Evolutionary conservation across 1,284 basidiomycete genomes (phyloP).

Genomic region (Leccinum huronense): DNA sequence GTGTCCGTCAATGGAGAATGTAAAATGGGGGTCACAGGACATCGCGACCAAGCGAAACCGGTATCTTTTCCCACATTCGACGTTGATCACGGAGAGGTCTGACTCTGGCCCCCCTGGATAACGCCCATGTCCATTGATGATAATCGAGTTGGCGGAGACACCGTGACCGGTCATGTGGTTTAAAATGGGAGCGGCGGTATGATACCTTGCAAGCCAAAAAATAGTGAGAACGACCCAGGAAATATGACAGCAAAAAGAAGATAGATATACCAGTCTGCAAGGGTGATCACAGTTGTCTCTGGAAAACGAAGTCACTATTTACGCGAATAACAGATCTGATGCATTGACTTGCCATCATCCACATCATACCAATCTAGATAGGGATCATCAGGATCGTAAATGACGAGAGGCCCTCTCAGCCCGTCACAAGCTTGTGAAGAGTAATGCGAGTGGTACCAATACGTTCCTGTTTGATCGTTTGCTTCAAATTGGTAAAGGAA

Average conservation of each 20-base stretch:
- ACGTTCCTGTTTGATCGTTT: background rate
- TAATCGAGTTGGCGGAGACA: slow-evolving; percentile 26
- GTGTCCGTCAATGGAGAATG: slow-evolving; percentile 44
- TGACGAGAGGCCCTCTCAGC: background rate
- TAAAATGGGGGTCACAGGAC: slow-evolving; percentile 39
- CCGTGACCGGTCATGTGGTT: slow-evolving; percentile 16
- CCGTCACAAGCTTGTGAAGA: background rate
- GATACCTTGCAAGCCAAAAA: slow-evolving; percentile 37
- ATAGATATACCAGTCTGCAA: slow-evolving; percentile 27
- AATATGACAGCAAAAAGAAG: background rate
- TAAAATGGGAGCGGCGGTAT: slow-evolving; percentile 20
- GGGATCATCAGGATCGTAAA: background rate
- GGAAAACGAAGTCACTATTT: slow-evolving; percentile 1
- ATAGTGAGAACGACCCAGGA: background rate
- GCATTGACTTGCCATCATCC: background rate
- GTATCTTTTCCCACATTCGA: slow-evolving; percentile 35
- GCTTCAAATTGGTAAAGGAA: background rate
- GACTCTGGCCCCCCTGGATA: slow-evolving; percentile 37
- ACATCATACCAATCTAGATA: background rate
- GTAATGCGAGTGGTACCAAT: background rate
- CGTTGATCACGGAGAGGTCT: slow-evolving; percentile 29
- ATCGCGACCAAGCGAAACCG: slow-evolving; percentile 44
- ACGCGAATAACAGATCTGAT: background rate
- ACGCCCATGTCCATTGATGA: slow-evolving; percentile 52
- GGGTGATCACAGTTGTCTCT: slow-evolving; percentile 34